phyloP scores from a whole-genome alignment of 768 basidiomycete species.

The Dacryopinax primogenitus region DNA sequence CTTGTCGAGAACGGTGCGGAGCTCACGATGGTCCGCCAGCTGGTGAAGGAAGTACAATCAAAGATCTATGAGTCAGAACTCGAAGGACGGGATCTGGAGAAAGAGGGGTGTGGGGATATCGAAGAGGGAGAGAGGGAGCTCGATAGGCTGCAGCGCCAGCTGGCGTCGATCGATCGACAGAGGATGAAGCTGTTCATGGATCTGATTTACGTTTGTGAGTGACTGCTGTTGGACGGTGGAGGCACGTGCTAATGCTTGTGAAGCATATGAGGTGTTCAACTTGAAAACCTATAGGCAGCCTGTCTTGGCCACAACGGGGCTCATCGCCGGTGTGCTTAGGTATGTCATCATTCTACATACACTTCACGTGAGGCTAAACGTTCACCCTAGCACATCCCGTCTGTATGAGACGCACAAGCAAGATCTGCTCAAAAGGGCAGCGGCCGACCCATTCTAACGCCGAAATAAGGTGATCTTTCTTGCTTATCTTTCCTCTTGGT shows the following conservation, averaged over 20 bases:
- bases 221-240: conserved; percentile 17
- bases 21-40: conserved; percentile 47
- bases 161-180: conserved; percentile 62
- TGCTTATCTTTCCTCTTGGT: background rate
- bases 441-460: background rate
- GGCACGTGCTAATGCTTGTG: conserved; percentile 10
- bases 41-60: conserved; percentile 40
- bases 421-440: conserved; percentile 10
- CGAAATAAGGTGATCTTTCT: background rate
- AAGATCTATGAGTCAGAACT: conserved; percentile 18
- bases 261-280: conserved; percentile 71
- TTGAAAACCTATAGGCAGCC: conserved; percentile 47
- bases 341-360: conserved; percentile 25
- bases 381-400: conserved; percentile 49
- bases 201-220: conserved; percentile 72
- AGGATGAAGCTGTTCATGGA: conserved; percentile 69
- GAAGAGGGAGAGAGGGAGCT: conserved; percentile 62
- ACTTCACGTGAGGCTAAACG: background rate
- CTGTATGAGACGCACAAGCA: conserved; percentile 41
- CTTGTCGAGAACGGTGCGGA: conserved; percentile 77
- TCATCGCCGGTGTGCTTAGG: conserved; percentile 63
- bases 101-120: conserved; percentile 16
- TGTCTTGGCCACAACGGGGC: conserved; percentile 52
- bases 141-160: conserved; percentile 50
- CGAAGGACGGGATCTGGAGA: conserved; percentile 21